Conservation (phyloP, 495 filamentous ascomycete genomes). For the Letharia columbiana region DNA sequence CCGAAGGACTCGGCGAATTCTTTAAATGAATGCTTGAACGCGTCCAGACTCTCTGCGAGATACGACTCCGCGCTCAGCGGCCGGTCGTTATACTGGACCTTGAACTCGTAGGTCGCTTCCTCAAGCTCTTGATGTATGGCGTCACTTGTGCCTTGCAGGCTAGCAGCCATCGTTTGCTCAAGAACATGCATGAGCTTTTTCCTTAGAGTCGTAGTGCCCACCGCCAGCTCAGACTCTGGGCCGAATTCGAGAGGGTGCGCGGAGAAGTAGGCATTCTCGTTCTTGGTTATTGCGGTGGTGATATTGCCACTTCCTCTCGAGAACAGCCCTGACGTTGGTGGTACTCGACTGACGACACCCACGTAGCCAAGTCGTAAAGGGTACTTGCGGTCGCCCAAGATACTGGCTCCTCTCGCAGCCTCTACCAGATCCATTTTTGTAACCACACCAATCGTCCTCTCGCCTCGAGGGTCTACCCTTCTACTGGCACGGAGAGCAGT, state of each 20-base stretch:
- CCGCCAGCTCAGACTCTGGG: slow-evolving; percentile 55
- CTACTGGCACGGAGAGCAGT: slow-evolving; percentile 85
- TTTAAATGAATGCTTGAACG: slow-evolving; percentile 97
- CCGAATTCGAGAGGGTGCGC: slow-evolving; percentile 76
- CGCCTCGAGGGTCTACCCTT: slow-evolving; percentile 85
- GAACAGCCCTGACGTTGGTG: slow-evolving; percentile 65
- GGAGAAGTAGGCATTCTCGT: slow-evolving; percentile 83
- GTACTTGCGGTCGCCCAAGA: slow-evolving; percentile 85
- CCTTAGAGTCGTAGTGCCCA: slow-evolving; percentile 76
- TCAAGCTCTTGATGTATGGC: slow-evolving; percentile 92
- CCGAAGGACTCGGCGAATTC: slow-evolving; percentile 85
- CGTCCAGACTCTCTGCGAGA: slow-evolving; percentile 85
- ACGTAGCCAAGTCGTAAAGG: slow-evolving; percentile 95
- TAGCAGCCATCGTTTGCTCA: slow-evolving; percentile 92
- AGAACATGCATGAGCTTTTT: slow-evolving; percentile 97
- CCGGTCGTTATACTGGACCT: slow-evolving; percentile 98
- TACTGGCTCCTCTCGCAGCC: slow-evolving; percentile 61
- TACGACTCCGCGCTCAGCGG: slow-evolving; percentile 93
- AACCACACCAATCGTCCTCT: slow-evolving; percentile 93
- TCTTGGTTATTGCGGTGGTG: slow-evolving; percentile 69
- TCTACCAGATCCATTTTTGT: slow-evolving; percentile 99
- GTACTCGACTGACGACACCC: slow-evolving; percentile 79
- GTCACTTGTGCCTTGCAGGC: slow-evolving; percentile 76
- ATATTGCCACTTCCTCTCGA: slow-evolving; percentile 78
- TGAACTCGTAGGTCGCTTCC: slow-evolving; percentile 97